Base-by-base conservation (phyloP, 2,329 filamentous ascomycete genomes). In the Rhexocercosporidium sp. region DNA sequence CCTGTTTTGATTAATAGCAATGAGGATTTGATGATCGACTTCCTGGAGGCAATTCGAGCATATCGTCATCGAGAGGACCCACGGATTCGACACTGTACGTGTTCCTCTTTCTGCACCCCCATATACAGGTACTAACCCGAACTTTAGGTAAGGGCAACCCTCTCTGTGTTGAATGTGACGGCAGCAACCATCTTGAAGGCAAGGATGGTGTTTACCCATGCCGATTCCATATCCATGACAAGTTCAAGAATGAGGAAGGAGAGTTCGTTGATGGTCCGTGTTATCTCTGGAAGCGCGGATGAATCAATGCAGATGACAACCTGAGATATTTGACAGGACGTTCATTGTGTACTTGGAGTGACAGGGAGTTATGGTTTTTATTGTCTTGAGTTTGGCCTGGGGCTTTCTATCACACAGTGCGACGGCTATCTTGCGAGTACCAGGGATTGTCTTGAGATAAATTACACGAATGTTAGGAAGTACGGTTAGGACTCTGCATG, bases 1-100 rank as follows among this genome's bases (percentile, higher is more conserved):
- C 9, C 18, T 11, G 12, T 25, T 20, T 39, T 70, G 25, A 27
- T 73, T 16, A 27, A 34, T 11, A 9, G 6, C 6, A 64, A 69
- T 34, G 25, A 59, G 3, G 65, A 71, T 1, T 14, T 71, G 2
- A n/a, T 69, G 41, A 27, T 56, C 1, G 71, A 74, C 8, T 73
- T 73, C 44, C 41, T 72, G 11, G 49, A 66, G 7, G 62, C 65
- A 8, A 29, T 73, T 5, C 29, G 41, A 5, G 4, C 46, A 3
- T 66, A 69, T 14, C 11, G 41, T 0, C 54, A 27, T 4, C 49
- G 25, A 12, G 65, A 57, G 16, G 73, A 75, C 57, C 72, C 73
- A n/a, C 67, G 73, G 1, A 53, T 73, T 22, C 64, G 73, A 1
- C 67, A 73, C 12, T 70, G 66, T 56, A 49, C 18, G 14, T 34